Conservation (phyloP, 1,139 yeast species). For the Candida sanyaensis region DNA sequence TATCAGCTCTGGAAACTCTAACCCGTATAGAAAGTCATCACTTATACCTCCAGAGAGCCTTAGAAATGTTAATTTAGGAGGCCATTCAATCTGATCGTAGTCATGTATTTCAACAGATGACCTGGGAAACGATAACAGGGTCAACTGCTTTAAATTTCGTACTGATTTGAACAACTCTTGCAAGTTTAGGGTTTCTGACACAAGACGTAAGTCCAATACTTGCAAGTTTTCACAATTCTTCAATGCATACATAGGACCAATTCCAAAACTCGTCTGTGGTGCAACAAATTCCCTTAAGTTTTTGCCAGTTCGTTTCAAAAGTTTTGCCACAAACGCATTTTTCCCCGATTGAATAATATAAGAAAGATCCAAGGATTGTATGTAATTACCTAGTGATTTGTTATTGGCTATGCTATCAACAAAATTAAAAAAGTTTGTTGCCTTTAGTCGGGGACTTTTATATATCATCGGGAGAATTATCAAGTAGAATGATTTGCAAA, state of each 20-base stretch:
- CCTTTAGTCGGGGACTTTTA: conserved; percentile 57
- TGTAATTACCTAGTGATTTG: conserved; percentile 44
- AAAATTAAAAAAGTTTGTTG: conserved; percentile 69
- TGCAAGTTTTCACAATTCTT: conserved; percentile 65
- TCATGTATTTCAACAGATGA: conserved; percentile 79
- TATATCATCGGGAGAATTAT: conserved; percentile 66
- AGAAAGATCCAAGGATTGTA: conserved; percentile 65
- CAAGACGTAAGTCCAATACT: conserved; percentile 79
- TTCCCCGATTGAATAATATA: conserved; percentile 89
- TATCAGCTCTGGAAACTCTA: conserved; percentile 71
- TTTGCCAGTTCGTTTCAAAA: conserved; percentile 72
- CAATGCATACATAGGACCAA: conserved; percentile 80
- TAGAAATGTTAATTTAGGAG: conserved; percentile 67
- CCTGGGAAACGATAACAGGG: conserved; percentile 84
- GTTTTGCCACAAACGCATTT: conserved; percentile 83
- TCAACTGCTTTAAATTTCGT: conserved; percentile 57
- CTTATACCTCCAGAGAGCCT: conserved; percentile 89
- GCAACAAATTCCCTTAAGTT: conserved; percentile 73
- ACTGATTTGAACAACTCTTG: conserved; percentile 79
- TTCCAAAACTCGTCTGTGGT: conserved; percentile 93
- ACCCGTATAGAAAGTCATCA: conserved; percentile 68
- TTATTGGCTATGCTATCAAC: conserved; percentile 64
- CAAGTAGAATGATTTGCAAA: conserved; percentile 62
- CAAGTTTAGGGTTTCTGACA: conserved; percentile 86
- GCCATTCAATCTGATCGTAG: conserved; percentile 66